phyloP scores from a whole-genome alignment of 257 asterid species.

The Phtheirospermum japonicum region DNA sequence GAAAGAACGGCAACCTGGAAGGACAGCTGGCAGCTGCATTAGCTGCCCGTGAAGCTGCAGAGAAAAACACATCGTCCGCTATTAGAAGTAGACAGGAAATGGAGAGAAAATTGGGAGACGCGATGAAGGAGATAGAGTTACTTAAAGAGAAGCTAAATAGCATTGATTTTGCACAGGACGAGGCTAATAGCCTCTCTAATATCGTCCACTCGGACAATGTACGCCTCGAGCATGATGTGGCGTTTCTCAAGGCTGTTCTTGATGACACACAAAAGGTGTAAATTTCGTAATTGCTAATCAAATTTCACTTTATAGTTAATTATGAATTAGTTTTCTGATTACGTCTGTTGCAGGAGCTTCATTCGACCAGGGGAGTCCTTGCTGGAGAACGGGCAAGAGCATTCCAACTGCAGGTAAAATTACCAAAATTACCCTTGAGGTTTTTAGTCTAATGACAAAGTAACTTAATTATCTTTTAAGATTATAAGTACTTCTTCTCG shows the following conservation, averaged over 20 bases:
- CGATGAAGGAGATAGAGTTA: conserved; percentile 73
- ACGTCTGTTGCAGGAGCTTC: conserved; percentile 64
- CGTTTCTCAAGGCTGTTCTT: conserved; percentile 90
- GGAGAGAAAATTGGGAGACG: conserved; percentile 64
- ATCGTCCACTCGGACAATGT: conserved; percentile 96
- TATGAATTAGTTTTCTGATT: not conserved
- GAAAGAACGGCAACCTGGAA: conserved; percentile 68
- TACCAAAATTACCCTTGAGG: not conserved
- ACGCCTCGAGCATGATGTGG: conserved; percentile 94
- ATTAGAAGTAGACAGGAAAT: conserved; percentile 64
- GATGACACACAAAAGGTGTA: conserved; percentile 94
- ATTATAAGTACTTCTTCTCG: too few relatives aligned
- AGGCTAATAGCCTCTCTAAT: conserved; percentile 80
- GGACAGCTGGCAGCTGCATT: conserved; percentile 72
- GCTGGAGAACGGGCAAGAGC: conserved; percentile 94
- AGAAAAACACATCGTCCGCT: conserved; percentile 56
- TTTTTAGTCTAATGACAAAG: too few relatives aligned
- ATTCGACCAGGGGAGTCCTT: conserved; percentile 91
- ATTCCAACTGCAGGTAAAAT: conserved; percentile 83
- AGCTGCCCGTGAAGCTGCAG: conserved; percentile 71
- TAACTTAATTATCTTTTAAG: too few relatives aligned
- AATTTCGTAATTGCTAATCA: conserved; percentile 2
- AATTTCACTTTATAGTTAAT: not conserved
- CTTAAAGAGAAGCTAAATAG: conserved; percentile 81
- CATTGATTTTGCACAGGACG: conserved; percentile 84